phyloP scores from a whole-genome alignment of 345 rosid species.

The Ceriops decandra region DNA sequence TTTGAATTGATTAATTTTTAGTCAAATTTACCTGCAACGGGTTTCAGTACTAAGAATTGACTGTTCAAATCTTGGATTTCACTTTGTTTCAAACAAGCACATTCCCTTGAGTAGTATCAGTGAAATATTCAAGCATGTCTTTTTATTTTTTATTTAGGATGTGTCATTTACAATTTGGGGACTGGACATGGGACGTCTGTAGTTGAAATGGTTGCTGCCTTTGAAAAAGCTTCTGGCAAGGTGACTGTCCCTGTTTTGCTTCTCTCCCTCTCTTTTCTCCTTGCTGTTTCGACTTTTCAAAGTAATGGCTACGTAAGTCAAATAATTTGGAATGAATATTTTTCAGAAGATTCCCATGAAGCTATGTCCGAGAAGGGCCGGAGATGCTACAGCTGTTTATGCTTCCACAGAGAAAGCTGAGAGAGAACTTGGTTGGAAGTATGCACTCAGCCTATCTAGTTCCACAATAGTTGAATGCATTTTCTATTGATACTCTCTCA shows the following conservation, averaged over 20 bases:
- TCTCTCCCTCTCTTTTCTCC: background rate
- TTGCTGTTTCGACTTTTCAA: background rate
- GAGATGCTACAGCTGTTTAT: slow-evolving; percentile 88
- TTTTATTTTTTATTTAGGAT: slow-evolving; percentile 45
- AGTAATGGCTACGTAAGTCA: background rate
- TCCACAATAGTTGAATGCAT: background rate
- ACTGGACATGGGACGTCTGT: slow-evolving; percentile 85
- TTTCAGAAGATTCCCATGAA: slow-evolving; percentile 81
- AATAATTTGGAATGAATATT: background rate
- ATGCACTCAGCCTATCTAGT: slow-evolving; percentile 23
- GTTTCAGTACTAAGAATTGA: background rate
- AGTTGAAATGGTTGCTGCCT: slow-evolving; percentile 90
- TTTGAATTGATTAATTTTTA: background rate
- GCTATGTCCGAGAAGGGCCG: slow-evolving; percentile 78
- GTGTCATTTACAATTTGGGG: slow-evolving; percentile 82
- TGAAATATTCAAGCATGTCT: background rate
- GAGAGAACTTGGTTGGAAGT: slow-evolving; percentile 93
- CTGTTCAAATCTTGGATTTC: background rate
- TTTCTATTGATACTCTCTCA: background rate
- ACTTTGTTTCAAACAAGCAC: background rate
- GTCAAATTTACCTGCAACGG: background rate
- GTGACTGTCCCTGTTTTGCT: slow-evolving; percentile 32
- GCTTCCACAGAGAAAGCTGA: slow-evolving; percentile 74
- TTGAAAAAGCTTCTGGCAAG: slow-evolving; percentile 89
- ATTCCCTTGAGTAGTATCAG: background rate